Conservation (phyloP, 2,329 filamentous ascomycete species). For the Paecilomyces sp. region DNA sequence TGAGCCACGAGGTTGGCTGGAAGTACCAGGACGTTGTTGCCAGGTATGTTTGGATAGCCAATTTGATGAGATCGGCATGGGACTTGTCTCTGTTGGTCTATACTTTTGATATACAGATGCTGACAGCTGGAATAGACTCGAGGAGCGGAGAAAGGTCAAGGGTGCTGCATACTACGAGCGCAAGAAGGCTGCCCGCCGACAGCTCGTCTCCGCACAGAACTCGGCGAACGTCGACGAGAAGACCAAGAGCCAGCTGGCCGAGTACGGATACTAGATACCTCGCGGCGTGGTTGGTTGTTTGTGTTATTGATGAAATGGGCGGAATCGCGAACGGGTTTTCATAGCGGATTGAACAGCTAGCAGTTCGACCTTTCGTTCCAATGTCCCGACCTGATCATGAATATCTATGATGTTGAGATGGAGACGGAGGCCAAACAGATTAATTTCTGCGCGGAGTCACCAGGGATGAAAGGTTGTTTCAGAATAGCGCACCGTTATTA, state of each 20-base stretch:
- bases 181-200: constrained; percentile 94
- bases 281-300: constrained; percentile 32
- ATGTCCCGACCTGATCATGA: constrained; percentile 26
- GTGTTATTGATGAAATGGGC: constrained; percentile 32
- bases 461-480: constrained; percentile 35
- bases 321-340: constrained; percentile 31
- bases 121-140: constrained; percentile 59
- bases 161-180: constrained; percentile 98
- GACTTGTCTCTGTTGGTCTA: constrained; percentile 9
- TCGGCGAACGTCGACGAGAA: constrained; percentile 78
- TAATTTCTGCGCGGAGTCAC: constrained; percentile 32
- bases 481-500: constrained; percentile 34
- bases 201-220: constrained; percentile 90
- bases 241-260: constrained; percentile 80
- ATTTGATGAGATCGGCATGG: constrained; percentile 1
- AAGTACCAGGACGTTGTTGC: constrained; percentile 99
- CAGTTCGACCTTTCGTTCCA: constrained; percentile 31
- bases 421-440: constrained; percentile 22
- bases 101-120: constrained; percentile 2
- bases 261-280: constrained; percentile 76
- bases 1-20: constrained; percentile 99
- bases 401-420: constrained; percentile 23
- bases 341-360: constrained; percentile 33
- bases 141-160: constrained; percentile 99
- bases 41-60: constrained; percentile 58